Percentiles rank a stretch among this genome's conserved stretches.
phyloP scores from a whole-genome alignment of 2,329 filamentous ascomycete species.

The Leptographium procerum region DNA sequence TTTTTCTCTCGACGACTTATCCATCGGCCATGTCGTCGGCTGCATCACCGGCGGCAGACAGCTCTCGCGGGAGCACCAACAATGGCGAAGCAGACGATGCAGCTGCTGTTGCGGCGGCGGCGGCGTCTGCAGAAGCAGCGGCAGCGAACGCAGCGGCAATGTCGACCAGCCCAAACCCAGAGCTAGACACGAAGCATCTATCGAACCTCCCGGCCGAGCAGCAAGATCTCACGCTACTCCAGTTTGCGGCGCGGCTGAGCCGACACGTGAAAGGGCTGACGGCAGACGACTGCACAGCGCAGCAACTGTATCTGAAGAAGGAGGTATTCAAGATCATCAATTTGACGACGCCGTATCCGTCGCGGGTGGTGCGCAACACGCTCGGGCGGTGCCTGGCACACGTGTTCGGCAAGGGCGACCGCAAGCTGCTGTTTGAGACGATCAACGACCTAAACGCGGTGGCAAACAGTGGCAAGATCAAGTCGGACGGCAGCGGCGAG shows the following conservation, averaged over 20 bases:
- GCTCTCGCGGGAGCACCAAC: constrained; percentile 9
- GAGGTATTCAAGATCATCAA: constrained; percentile 90
- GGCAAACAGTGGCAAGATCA: constrained; percentile 50
- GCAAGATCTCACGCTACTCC: constrained; percentile 87
- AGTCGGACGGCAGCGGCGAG: constrained; percentile 51
- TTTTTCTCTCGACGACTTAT: background rate
- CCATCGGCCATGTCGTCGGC: constrained; percentile 12
- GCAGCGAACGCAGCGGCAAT: constrained; percentile 1
- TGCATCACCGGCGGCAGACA: constrained; percentile 4
- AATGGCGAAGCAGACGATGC: constrained; percentile 6
- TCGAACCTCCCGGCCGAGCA: constrained; percentile 85
- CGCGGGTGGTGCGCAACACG: constrained; percentile 81
- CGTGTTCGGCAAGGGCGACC: constrained; percentile 74
- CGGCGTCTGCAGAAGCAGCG: background rate
- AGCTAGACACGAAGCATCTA: constrained; percentile 84
- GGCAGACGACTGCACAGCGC: constrained; percentile 69
- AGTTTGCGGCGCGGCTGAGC: constrained; percentile 71
- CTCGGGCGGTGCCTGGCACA: constrained; percentile 73
- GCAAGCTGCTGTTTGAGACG: constrained; percentile 86
- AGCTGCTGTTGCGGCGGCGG: background rate
- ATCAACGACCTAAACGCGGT: constrained; percentile 74
- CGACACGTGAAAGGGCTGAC: constrained; percentile 67
- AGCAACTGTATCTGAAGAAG: constrained; percentile 87
- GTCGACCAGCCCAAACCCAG: constrained; percentile 41
- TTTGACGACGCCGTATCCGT: constrained; percentile 68